Base-by-base conservation (phyloP, 2,329 filamentous ascomycete genomes). In the Aspergillus phoenicis region DNA sequence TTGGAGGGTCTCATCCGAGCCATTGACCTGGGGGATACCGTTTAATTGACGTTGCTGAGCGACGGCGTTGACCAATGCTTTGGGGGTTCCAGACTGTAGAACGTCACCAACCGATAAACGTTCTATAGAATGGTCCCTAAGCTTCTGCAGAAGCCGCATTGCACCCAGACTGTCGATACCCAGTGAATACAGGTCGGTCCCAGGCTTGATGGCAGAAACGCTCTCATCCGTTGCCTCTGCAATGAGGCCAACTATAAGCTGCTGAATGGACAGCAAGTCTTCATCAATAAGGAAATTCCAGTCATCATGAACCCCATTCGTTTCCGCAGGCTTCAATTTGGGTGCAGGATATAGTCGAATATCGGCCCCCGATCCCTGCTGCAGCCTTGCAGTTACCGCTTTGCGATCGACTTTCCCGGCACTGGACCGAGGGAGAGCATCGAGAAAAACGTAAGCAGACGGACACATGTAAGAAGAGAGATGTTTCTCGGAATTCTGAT, bases 151-250 rank as follows among this genome's bases (percentile, higher is more conserved):
- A 3, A 77, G 58, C 2, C 67, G 65, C 72, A 77, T 75, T 4
- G 74, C 73, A 5, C 70, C 65, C 2, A 77, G 67, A 66, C 74
- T 77, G 54, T 77, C 75, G n/a, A 77, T 59, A 1, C 75, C 75
- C 1, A 72, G 58, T 1, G 68, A 66, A 38, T 65, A 70, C 7
- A 72, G 61, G 43, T 65, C 65, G 15, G 64, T 55, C 3, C 45
- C 51, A 2, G 66, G 63, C 8, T 58, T 65, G 20, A 71, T 64
- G 7, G 26, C 38, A n/a, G 65, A 58, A 8, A 36, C 11, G 5
- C 60, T 55, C 45, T 66, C 65, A 15, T 62, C 60, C 2, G 60
- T 56, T n/a, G 63, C 61, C 41, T 65, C 62, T 0, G 65, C 56
- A 7, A 70, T 60, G 2, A 70, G 57, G 3, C 43, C 24, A 41